Conservation (phyloP, 2,329 filamentous ascomycete species). For the Chrysoporthe cubensis region DNA sequence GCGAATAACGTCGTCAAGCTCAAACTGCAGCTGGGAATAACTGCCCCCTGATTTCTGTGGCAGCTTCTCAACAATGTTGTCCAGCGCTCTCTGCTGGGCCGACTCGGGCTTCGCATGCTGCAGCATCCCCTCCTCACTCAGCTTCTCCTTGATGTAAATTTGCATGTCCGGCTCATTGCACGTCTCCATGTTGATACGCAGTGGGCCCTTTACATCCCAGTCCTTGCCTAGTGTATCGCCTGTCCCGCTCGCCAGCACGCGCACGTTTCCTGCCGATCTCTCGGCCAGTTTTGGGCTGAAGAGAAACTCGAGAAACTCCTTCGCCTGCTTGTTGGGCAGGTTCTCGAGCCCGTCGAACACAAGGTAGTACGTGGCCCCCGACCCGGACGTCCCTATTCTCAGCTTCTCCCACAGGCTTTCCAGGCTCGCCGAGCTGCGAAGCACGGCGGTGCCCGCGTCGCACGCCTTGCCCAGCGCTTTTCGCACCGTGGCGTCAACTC, state of each 20-base stretch:
- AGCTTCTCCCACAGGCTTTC: conserved; percentile 31
- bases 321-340: conserved; percentile 22
- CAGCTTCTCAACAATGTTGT: conserved; percentile 32
- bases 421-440: conserved; percentile 25
- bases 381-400: conserved; percentile 30
- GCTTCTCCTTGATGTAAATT: conserved; percentile 30
- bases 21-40: conserved; percentile 31
- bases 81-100: conserved; percentile 29
- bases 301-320: conserved; percentile 27
- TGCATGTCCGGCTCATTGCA: conserved; percentile 33
- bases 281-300: conserved; percentile 20
- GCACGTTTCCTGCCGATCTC: conserved; percentile 28
- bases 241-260: conserved; percentile 32
- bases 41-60: conserved; percentile 30
- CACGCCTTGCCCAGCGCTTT: conserved; percentile 33
- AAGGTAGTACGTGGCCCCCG: conserved; percentile 32
- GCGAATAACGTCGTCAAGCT: conserved; percentile 31
- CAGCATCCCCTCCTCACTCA: conserved; percentile 29
- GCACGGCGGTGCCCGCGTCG: conserved; percentile 21
- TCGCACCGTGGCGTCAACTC: conserved; percentile 32
- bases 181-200: conserved; percentile 31
- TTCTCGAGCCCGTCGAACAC: conserved; percentile 36
- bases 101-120: conserved; percentile 30
- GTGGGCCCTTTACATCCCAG: background rate
- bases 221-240: conserved; percentile 18